Evolutionary conservation across 805 yeast species (phyloP).

Genomic region (Wickerhamiella australiensis): DNA sequence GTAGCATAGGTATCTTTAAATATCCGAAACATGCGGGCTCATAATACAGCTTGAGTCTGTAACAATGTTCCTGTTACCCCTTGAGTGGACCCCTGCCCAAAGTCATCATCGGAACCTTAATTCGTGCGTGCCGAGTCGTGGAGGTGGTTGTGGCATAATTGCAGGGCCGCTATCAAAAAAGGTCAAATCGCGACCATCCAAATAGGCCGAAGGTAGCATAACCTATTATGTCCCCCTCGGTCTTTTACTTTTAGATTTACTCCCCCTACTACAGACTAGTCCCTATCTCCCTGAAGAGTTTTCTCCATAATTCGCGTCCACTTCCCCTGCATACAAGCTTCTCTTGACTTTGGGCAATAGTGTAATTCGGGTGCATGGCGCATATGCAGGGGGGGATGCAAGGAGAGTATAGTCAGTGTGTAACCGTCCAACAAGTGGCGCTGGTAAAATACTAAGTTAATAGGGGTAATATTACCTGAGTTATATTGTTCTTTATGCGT

Average conservation of each 20-base stretch:
- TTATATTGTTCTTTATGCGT: neutral
- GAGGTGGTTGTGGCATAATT: neutral
- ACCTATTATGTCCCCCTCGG: too few species aligned
- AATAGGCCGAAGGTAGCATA: too few species aligned
- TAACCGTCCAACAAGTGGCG: too few species aligned
- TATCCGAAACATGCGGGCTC: neutral
- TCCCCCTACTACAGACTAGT: too few species aligned
- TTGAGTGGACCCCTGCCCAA: neutral
- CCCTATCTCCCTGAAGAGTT: neutral
- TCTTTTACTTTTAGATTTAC: too few species aligned
- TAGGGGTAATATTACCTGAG: neutral
- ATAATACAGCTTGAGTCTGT: neutral
- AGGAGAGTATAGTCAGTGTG: neutral
- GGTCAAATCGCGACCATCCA: too few species aligned
- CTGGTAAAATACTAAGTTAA: neutral
- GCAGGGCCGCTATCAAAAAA: neutral
- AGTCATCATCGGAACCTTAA: neutral
- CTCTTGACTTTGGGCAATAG: neutral
- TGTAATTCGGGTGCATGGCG: neutral
- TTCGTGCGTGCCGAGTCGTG: too few species aligned
- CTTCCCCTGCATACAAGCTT: neutral
- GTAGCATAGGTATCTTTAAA: neutral
- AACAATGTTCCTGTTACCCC: slow-evolving; percentile 1
- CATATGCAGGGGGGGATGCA: slow-evolving; percentile 1
- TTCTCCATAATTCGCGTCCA: neutral